Conservation (phyloP, 2,329 filamentous ascomycete species). For the Xylaria sp. region DNA sequence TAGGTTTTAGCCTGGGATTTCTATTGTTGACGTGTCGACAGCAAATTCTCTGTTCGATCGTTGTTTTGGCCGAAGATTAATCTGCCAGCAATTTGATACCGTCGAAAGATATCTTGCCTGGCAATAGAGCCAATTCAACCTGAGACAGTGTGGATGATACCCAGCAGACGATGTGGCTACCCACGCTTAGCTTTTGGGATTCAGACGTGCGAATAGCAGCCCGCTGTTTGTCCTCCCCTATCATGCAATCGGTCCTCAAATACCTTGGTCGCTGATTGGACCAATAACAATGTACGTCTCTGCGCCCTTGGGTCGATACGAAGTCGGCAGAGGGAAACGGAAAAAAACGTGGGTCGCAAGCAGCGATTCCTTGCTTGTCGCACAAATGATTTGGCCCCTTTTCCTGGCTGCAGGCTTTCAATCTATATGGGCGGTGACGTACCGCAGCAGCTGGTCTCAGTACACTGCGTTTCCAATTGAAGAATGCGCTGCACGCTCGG, state of each 20-base stretch:
- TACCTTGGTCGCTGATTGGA: constrained; percentile 30
- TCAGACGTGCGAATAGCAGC: constrained; percentile 20
- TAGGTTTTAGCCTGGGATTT: constrained; percentile 26
- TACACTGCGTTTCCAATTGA: constrained; percentile 26
- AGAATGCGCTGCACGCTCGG: constrained; percentile 28
- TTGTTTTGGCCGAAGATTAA: constrained; percentile 14
- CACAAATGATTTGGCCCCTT: constrained; percentile 28
- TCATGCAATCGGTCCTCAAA: constrained; percentile 24
- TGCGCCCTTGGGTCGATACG: constrained; percentile 30
- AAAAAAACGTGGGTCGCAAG: constrained; percentile 32
- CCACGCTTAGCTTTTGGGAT: constrained; percentile 9
- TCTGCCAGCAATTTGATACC: constrained; percentile 17
- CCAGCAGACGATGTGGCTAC: constrained; percentile 7
- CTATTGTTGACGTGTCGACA: constrained; percentile 17
- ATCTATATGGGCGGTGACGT: constrained; percentile 32
- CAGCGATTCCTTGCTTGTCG: constrained; percentile 31
- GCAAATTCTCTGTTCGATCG: constrained; percentile 13
- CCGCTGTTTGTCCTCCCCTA: constrained; percentile 28
- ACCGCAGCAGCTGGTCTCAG: constrained; percentile 9
- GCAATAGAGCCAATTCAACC: constrained; percentile 4
- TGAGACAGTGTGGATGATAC: constrained; percentile 15
- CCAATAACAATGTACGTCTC: constrained; percentile 24
- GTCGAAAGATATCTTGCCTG: constrained; percentile 7
- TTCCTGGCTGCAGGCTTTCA: constrained; percentile 23
- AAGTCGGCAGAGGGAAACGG: constrained; percentile 26